A percentile compares a stretch with the other conserved stretches of the same genome.
Conservation (phyloP, 371 early-diverging fungal genomes). For the Smittium culicis region DNA sequence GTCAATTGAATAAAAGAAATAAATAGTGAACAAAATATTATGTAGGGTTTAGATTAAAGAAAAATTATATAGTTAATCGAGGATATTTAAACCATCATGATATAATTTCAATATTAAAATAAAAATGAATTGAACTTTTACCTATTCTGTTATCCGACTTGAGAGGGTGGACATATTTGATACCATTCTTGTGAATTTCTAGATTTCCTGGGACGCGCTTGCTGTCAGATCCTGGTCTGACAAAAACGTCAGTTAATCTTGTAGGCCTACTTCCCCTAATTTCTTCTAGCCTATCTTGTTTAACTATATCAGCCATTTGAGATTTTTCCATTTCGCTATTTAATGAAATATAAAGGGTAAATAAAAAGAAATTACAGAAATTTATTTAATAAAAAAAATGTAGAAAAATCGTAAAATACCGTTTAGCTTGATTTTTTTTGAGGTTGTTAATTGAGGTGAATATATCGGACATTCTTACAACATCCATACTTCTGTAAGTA, state of each 20-base stretch:
- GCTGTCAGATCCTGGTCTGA: slow-evolving; percentile 67
- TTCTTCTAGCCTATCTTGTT: slow-evolving; percentile 78
- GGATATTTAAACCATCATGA: slow-evolving; percentile 93
- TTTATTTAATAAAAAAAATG: not conserved
- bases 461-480: slow-evolving; percentile 66
- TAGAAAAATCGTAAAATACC: slow-evolving; percentile 15
- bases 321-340: slow-evolving; percentile 69
- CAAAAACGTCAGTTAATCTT: slow-evolving; percentile 75
- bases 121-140: not conserved
- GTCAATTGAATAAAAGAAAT: too few relatives aligned
- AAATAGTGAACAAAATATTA: too few relatives aligned
- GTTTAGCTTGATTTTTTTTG: slow-evolving; percentile 76
- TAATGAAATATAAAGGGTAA: too few relatives aligned
- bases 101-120: slow-evolving; percentile 63
- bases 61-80: slow-evolving; percentile 99
- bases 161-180: slow-evolving; percentile 72
- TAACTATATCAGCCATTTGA: slow-evolving; percentile 90
- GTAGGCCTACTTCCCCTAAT: slow-evolving; percentile 63
- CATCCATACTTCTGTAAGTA: slow-evolving; percentile 79
- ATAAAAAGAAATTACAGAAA: not conserved
- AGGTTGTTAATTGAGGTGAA: slow-evolving; percentile 68
- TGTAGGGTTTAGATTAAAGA: too few relatives aligned
- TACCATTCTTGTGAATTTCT: slow-evolving; percentile 87
- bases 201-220: slow-evolving; percentile 84
- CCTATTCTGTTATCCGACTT: slow-evolving; percentile 62